A percentile compares a stretch with the other conserved stretches of the same genome.
Evolutionary conservation across 352 stramenopile species (phyloP).

Genomic region (Thalassiosira ordinaria): DNA sequence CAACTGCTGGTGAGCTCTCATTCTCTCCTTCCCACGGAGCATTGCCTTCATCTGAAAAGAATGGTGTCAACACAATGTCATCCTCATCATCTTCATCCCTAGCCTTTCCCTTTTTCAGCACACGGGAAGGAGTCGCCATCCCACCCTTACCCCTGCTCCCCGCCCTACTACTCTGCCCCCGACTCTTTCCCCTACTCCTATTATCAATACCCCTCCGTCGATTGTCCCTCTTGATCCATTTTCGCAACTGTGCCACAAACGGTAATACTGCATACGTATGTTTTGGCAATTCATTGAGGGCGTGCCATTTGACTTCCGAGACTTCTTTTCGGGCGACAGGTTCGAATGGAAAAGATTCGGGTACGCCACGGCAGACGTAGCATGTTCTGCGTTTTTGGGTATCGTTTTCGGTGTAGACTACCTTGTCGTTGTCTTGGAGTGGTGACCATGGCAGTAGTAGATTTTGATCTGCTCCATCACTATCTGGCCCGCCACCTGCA

Average conservation of each 20-base stretch:
- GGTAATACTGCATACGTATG: constrained; percentile 94
- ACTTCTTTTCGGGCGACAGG: constrained; percentile 95
- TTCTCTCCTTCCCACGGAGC: constrained; percentile 74
- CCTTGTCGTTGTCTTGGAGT: constrained; percentile 84
- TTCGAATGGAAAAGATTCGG: constrained; percentile 91
- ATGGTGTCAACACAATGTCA: constrained; percentile 57
- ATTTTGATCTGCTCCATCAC: not conserved
- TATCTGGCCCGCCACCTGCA: not conserved
- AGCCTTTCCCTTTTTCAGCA: too few species aligned
- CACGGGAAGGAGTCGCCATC: too few species aligned
- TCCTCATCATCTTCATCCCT: constrained; percentile 20
- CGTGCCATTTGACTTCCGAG: constrained; percentile 91
- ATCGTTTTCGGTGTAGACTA: constrained; percentile 86
- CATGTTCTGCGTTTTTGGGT: constrained; percentile 73
- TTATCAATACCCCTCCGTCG: constrained; percentile 28
- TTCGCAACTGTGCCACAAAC: constrained; percentile 90
- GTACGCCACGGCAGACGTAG: constrained; percentile 91
- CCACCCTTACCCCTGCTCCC: too few species aligned
- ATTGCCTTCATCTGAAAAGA: constrained; percentile 74
- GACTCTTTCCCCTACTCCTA: too few species aligned
- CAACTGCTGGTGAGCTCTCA: too few species aligned
- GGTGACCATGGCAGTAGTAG: constrained; percentile 80
- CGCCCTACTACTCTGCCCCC: too few species aligned
- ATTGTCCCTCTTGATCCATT: constrained; percentile 90
- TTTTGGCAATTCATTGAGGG: constrained; percentile 89